Evolutionary conservation across 2,329 filamentous ascomycete genomes (phyloP).

Genomic region (Ciborinia camelliae): DNA sequence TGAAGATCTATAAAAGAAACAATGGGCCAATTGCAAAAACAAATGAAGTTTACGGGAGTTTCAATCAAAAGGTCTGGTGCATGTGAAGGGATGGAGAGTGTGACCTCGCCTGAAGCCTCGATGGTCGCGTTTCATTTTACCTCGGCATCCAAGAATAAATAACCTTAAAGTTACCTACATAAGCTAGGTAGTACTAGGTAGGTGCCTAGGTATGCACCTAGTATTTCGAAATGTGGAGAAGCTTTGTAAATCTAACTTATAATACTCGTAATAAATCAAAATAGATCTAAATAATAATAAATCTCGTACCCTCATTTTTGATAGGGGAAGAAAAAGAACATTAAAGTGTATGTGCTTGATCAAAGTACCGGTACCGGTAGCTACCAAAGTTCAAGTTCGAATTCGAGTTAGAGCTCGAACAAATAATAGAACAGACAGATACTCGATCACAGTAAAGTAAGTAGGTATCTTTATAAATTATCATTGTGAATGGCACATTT

Average conservation of each 20-base stretch:
- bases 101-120: slow-evolving; percentile 10
- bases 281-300: too few relatives aligned
- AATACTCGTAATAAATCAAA: too few relatives aligned
- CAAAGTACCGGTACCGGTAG: too few relatives aligned
- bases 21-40: neutral
- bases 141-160: slow-evolving; percentile 11
- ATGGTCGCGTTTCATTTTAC: slow-evolving; percentile 15
- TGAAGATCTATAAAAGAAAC: neutral
- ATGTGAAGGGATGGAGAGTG: slow-evolving; percentile 10
- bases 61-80: neutral
- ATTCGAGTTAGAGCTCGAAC: neutral
- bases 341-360: too few relatives aligned
- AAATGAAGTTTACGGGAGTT: slow-evolving; percentile 4
- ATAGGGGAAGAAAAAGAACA: neutral
- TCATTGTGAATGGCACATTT: neutral
- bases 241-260: too few relatives aligned
- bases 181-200: too few relatives aligned
- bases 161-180: too few relatives aligned
- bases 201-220: too few relatives aligned
- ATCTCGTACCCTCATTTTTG: too few relatives aligned
- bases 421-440: neutral
- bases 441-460: too few relatives aligned
- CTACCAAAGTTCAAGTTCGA: too few relatives aligned
- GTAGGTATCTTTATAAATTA: neutral
- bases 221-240: slow-evolving; percentile 8